Conservation (phyloP, 2,329 filamentous ascomycete genomes). For the Cercospora beticola region DNA sequence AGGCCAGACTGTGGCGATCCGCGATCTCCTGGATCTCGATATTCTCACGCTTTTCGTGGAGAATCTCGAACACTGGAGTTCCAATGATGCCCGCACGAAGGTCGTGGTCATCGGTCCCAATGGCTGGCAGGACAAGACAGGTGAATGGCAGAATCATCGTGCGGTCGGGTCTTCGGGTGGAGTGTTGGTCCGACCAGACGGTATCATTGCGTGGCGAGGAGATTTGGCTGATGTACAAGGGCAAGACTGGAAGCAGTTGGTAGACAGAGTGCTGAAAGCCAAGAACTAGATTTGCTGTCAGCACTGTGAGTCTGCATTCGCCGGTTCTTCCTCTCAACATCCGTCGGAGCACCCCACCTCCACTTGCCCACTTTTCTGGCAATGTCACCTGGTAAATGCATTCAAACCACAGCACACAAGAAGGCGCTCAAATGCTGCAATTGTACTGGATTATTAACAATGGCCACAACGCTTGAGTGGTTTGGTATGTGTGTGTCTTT, state of each 20-base stretch:
- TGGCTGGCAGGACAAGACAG: background rate
- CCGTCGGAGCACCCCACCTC: background rate
- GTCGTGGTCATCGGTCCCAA: background rate
- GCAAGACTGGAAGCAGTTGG: background rate
- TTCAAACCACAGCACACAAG: too few species aligned
- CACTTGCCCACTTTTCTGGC: too few species aligned
- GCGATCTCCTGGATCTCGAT: background rate
- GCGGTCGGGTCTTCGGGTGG: background rate
- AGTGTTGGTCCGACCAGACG: background rate
- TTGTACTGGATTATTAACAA: background rate
- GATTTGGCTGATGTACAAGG: background rate
- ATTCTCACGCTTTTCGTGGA: background rate
- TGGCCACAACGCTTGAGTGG: background rate
- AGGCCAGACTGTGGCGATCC: background rate
- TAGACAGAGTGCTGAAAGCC: background rate
- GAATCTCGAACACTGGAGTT: background rate
- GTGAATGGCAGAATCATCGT: background rate
- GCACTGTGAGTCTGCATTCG: background rate
- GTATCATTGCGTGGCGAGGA: constrained; percentile 5
- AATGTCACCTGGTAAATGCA: too few species aligned
- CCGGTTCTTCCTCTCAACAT: background rate
- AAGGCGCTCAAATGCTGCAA: background rate
- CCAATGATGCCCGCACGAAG: background rate
- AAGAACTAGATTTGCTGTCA: background rate
- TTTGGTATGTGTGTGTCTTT: background rate